Conservation (phyloP, 108 stramenopile species). For the Conticribra weissflogii region DNA sequence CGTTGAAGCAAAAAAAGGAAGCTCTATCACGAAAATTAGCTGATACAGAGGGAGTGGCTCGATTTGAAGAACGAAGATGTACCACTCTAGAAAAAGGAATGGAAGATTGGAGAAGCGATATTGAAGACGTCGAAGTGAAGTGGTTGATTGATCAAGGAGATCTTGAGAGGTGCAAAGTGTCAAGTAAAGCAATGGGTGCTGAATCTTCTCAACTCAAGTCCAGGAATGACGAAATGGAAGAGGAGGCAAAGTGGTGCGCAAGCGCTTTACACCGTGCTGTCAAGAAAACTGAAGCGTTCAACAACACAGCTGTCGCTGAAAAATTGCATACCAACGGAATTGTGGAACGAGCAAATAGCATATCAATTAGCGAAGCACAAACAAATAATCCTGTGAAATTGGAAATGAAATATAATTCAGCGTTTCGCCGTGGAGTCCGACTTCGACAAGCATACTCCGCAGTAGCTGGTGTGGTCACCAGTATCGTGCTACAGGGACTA, state of each 20-base stretch:
- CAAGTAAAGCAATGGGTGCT: slow-evolving; percentile 6
- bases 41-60: slow-evolving; percentile 20
- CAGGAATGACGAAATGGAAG: slow-evolving; percentile 9
- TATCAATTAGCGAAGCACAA: not conserved
- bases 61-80: slow-evolving; percentile 22
- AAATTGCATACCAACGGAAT: not conserved
- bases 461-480: slow-evolving; percentile 22
- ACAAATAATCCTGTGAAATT: slow-evolving; percentile 22
- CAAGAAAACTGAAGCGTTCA: not conserved
- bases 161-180: slow-evolving; percentile 10
- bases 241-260: slow-evolving; percentile 13
- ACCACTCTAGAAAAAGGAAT: slow-evolving; percentile 1
- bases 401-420: slow-evolving; percentile 48
- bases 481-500: slow-evolving; percentile 1
- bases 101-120: slow-evolving; percentile 1
- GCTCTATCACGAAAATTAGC: slow-evolving; percentile 14
- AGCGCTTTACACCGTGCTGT: not conserved
- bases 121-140: slow-evolving; percentile 26
- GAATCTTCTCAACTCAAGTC: not conserved
- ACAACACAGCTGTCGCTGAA: not conserved
- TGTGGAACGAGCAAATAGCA: slow-evolving; percentile 1
- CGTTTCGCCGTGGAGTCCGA: slow-evolving; percentile 27
- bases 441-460: slow-evolving; percentile 36
- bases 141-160: slow-evolving; percentile 26
- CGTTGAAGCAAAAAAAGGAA: slow-evolving; percentile 5